Base-by-base conservation (phyloP, 495 filamentous ascomycete species). In the Cercophora sp. region DNA sequence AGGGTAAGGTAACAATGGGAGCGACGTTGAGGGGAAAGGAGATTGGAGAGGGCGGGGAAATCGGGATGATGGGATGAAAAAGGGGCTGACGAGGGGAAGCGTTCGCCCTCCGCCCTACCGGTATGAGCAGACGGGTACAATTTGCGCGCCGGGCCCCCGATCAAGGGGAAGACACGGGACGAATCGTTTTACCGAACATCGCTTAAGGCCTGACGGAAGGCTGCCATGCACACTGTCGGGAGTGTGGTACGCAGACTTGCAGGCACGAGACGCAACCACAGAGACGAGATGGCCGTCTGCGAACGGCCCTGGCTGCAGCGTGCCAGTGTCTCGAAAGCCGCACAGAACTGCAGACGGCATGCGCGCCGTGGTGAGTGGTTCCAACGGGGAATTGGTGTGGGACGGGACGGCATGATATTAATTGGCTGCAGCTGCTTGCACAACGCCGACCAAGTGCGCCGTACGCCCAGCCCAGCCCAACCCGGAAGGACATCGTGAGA, bases 391-490 rank as follows among this genome's bases (percentile, higher is more conserved):
- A 24, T 40, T 39, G 37, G 51, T 54, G 51, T 47, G 43, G 43
- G 32, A 52, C 48, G 49, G 49, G 27, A 55, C 57, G 57, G 57
- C 52, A 52, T 25, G 53, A 59, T 51, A 59, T 59, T 59, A 55
- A 59, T 48, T 55, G 57, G 48, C 25, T 47, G 46, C 46, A 55
- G 32, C 11, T 22, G 34, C 47, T 46, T 15, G 15, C 47, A 22
- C 42, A 44, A 25, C 22, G 19, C 32, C 34, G n/a, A 39, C 34
- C 23, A 29, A 24, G 20, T 16, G 25, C 44, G n/a, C 25, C 15
- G 13, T 8, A 13, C 19, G 29, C 36, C 20, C 50, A 43, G 29
- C 19, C 23, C 32, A 47, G 20, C 42, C 43, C 39, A 46, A 52
- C 50, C 24, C 27, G 39, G 39, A 43, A 52, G 50, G 41, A 46